Evolutionary conservation across 2,329 filamentous ascomycete genomes (phyloP), one percentile per base, ranked within the genome.

Genomic region (Alternaria gaisen): DNA sequence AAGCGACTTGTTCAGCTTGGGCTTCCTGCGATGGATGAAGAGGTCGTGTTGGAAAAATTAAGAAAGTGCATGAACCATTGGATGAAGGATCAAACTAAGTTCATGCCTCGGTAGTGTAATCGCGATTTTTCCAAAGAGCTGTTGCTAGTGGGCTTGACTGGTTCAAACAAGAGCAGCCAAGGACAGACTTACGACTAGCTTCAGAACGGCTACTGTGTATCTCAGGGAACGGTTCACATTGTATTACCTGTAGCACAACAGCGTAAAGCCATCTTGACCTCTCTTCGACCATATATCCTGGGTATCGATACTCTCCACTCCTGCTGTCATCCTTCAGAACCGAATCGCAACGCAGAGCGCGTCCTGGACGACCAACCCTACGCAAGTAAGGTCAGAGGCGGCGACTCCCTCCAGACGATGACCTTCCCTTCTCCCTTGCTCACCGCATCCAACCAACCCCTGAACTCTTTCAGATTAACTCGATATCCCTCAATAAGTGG

Each of bases 381-480:
- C 30, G 20, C 24, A 24, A 24, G 20, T 36, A 24, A 36, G 22
- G 9, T 26, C 4, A 5, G 20, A 50, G 46, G 24, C 32, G 22
- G 24, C 14, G 34, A 58, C 48, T 67, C 59, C 51, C 43, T 62
- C 67, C 67, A 88, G 76, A 72, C 38, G 14, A 74, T 60, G 9
- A 72, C 40, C 62, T 73, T 71, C 5, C 68, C 72, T 38, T 47
- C 7, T 1, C 72, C 72, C 59, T n/a, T 60, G 1, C 64, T 71
- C 38, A 72, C 67, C 16, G 68, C 70, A 32, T 67, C 67, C 54
- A 72, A 34, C 56, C 67, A 71, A 2, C 24, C 50, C 44, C 44
- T 56, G 48, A 69, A 74, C 11, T 52, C 50, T 7, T 2, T 22
- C 7, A 66, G 44, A 61, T 75, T 67, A 7, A 70, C 65, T 34